Evolutionary conservation across 257 asterid genomes (phyloP), one percentile per base, ranked within the genome.

Genomic region (Solanum pinnatisectum): DNA sequence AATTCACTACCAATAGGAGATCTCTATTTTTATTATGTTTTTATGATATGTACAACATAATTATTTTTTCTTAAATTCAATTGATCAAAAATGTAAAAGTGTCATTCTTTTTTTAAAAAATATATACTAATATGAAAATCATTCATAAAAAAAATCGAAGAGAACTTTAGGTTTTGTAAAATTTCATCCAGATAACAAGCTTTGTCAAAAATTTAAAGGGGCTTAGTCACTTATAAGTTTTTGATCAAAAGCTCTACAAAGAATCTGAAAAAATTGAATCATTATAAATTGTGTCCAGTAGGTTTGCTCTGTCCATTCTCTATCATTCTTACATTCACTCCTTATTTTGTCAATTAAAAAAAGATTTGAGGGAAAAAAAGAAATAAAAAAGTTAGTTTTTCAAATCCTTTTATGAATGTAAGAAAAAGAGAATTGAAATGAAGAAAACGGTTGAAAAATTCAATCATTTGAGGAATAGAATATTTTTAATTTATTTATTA

Each of bases 251-350:
- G 35, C 3, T 15, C 10, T 10, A 8, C 91, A 37, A 11, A 93
- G 89, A 60, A 89, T 84, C 36, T 90, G 93, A 46, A 86, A 88
- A 89, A 93, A 89, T 16, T 90, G 93, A 89, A 90, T 81, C 2
- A 91, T 68, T 77, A 87, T 88, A 25, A 92, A 91, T 27, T 84
- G 89, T 42, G 91, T 84, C 93, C 94, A 89, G 71, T 91, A 91
- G 8, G 90, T 76, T 1, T 85, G 63, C 89, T 92, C 92, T 89
- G 88, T 92, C 90, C 90, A 63, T 8, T 87, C 87, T 76, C 49
- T 87, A 85, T 88, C 88, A 30, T 83, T 87, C 83, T 86, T 33
- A 88, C 90, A 81, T 4, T 88, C 90, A 39, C 83, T 90, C 44
- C 72, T 86, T 92, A 91, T 90, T 44, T 3, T 84, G 6, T 33